phyloP scores from a whole-genome alignment of 2,329 filamentous ascomycete genomes.

The Aspergillus texensis region DNA sequence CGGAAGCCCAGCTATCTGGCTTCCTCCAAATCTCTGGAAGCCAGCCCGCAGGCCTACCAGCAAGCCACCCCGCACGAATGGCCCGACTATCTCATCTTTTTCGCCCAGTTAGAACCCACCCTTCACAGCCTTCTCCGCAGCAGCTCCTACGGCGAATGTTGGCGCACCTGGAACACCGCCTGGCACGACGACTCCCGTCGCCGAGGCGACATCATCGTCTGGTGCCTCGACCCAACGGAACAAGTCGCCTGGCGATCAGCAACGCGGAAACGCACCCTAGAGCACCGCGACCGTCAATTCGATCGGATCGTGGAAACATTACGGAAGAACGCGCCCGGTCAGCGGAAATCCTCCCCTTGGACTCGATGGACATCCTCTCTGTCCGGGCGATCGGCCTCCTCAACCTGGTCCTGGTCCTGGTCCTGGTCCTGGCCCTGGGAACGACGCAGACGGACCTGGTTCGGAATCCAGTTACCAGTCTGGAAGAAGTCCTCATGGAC shows the following conservation, averaged over 20 bases:
- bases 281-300: slow-evolving; percentile 36
- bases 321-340: slow-evolving; percentile 24
- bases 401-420: slow-evolving; percentile 13
- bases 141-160: slow-evolving; percentile 60
- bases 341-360: slow-evolving; percentile 15
- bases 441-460: slow-evolving; percentile 14
- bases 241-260: slow-evolving; percentile 40
- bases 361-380: slow-evolving; percentile 13
- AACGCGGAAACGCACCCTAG: slow-evolving; percentile 25
- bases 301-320: slow-evolving; percentile 40
- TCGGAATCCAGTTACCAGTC: slow-evolving; percentile 17
- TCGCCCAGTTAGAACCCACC: slow-evolving; percentile 58
- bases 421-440: slow-evolving; percentile 24
- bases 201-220: slow-evolving; percentile 64
- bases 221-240: slow-evolving; percentile 50
- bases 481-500: slow-evolving; percentile 13
- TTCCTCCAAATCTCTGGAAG: background rate
- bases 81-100: slow-evolving; percentile 57
- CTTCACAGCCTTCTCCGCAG: slow-evolving; percentile 47
- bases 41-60: slow-evolving; percentile 10
- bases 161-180: slow-evolving; percentile 62
- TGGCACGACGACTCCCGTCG: slow-evolving; percentile 66
- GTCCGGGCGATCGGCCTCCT: slow-evolving; percentile 11
- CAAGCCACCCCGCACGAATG: slow-evolving; percentile 37
- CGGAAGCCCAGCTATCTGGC: slow-evolving; percentile 36